A percentile compares a stretch with the other conserved stretches of the same genome.
Conservation (phyloP, 768 basidiomycete genomes). For the Cystoderma amianthinum region DNA sequence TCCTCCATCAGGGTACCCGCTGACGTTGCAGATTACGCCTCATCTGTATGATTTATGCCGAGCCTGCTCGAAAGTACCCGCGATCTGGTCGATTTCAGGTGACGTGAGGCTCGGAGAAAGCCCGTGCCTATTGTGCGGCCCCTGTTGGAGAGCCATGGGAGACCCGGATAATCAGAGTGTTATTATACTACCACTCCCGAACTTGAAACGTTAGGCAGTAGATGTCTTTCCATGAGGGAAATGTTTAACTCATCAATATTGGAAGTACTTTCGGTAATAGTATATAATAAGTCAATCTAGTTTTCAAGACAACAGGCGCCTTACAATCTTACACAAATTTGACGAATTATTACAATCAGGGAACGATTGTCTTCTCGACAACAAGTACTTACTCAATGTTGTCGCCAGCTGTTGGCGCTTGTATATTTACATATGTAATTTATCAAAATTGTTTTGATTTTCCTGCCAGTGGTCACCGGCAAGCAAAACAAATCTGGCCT, state of each 20-base stretch:
- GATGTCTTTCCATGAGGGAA: no score
- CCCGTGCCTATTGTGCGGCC: slow-evolving; percentile 65
- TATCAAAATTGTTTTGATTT: no score
- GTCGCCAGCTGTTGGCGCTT: no score
- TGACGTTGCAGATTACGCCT: slow-evolving; percentile 62
- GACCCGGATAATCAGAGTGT: slow-evolving; percentile 35
- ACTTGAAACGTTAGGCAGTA: slow-evolving; percentile 8
- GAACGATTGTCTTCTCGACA: slow-evolving; percentile 2
- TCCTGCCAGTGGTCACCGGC: no score
- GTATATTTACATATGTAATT: no score
- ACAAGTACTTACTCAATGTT: not conserved
- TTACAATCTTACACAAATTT: no score
- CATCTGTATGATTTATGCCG: slow-evolving; percentile 57
- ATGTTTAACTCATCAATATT: no score
- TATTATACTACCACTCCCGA: slow-evolving; percentile 46
- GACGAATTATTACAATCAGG: no score
- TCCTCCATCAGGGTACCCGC: slow-evolving; percentile 51
- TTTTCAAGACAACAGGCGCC: no score
- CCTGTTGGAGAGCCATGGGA: slow-evolving; percentile 74
- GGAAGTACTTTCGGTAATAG: no score
- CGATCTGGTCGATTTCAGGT: slow-evolving; percentile 57
- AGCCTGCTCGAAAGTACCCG: slow-evolving; percentile 65
- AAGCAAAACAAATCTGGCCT: not conserved
- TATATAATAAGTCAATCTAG: no score
- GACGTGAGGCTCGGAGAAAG: slow-evolving; percentile 75